Conservation (phyloP, 75 land plant species). For the Cryptomeria japonica region DNA sequence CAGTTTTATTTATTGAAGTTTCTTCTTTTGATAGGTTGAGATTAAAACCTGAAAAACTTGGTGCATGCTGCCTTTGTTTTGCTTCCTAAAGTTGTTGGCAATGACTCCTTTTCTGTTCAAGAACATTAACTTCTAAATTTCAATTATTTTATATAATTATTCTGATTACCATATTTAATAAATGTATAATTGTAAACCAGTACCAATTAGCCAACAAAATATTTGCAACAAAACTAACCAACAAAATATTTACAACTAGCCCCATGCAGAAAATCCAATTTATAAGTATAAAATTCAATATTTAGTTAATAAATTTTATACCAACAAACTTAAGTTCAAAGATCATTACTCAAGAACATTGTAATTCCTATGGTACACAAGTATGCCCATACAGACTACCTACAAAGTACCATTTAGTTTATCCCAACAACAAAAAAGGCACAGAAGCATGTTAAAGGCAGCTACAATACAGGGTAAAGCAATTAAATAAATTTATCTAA, state of each 20-base stretch:
- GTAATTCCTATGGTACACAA: neutral
- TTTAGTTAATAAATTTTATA: neutral
- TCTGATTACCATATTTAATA: neutral
- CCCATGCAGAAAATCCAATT: neutral
- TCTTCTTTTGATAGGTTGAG: slow-evolving; percentile 11
- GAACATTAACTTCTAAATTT: slow-evolving; percentile 9
- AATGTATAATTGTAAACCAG: neutral
- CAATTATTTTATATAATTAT: neutral
- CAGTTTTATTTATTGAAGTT: neutral
- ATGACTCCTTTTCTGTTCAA: slow-evolving; percentile 19
- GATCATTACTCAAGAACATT: neutral
- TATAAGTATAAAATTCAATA: neutral
- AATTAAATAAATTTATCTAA: neutral
- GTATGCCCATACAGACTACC: neutral
- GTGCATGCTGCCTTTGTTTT: slow-evolving; percentile 19
- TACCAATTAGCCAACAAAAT: neutral
- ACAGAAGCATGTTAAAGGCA: too few relatives aligned
- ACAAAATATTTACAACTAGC: neutral
- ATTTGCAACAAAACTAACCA: neutral
- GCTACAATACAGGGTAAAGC: neutral
- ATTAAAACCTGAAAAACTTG: slow-evolving; percentile 18
- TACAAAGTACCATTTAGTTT: neutral
- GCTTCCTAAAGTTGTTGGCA: slow-evolving; percentile 14
- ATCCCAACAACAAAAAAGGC: neutral
- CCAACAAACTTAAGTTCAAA: neutral